phyloP scores from a whole-genome alignment of 305 asterid species.

The Rubia tinctorum region DNA sequence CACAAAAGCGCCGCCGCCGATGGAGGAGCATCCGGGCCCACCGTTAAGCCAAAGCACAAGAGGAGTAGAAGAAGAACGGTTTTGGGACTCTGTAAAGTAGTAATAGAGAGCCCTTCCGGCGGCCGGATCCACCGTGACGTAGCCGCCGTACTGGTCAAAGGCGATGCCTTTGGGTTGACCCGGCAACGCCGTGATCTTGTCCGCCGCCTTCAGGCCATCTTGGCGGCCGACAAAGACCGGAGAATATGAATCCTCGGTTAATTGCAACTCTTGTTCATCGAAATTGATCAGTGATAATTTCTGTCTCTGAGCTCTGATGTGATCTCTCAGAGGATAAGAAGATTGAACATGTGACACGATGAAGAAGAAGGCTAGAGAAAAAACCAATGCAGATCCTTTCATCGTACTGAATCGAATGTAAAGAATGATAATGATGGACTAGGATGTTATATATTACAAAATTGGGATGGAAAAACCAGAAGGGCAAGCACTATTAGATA shows the following conservation, averaged over 20 bases:
- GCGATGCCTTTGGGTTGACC: conserved; percentile 48
- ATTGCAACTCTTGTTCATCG: not conserved
- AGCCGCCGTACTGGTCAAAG: conserved; percentile 54
- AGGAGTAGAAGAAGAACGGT: conserved; percentile 41
- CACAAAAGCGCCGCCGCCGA: conserved; percentile 42
- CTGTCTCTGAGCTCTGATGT: conserved; percentile 7
- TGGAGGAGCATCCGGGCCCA: conserved; percentile 53
- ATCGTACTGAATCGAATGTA: conserved; percentile 11
- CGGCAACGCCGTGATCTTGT: conserved; percentile 39
- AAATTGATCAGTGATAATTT: conserved; percentile 1
- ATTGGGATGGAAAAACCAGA: no score
- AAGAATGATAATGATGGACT: no score
- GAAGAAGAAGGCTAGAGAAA: conserved; percentile 20
- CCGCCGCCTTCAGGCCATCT: conserved; percentile 37
- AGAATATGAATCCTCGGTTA: conserved; percentile 14
- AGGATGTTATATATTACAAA: no score
- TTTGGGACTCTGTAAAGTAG: conserved; percentile 44
- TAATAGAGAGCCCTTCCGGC: conserved; percentile 60
- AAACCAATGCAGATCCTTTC: conserved; percentile 16
- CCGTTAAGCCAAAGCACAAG: conserved; percentile 68
- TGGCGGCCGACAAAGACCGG: conserved; percentile 34
- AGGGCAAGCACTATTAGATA: no score
- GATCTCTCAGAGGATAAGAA: conserved; percentile 14
- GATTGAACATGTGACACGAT: conserved; percentile 25
- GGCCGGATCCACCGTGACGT: conserved; percentile 45